phyloP scores from a whole-genome alignment of 768 basidiomycete genomes.

The Harrya chromipes region DNA sequence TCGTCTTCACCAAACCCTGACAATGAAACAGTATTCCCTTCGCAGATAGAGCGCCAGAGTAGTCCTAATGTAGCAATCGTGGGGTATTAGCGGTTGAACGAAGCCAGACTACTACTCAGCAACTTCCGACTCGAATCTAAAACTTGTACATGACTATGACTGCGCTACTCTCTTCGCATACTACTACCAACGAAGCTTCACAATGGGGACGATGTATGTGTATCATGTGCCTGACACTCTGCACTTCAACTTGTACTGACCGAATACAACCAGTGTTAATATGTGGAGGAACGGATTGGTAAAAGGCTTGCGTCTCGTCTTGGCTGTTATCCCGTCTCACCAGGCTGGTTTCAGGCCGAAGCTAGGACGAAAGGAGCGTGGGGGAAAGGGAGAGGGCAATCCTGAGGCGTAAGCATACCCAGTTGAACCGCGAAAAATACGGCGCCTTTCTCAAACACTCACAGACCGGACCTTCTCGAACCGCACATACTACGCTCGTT shows the following conservation, averaged over 20 bases:
- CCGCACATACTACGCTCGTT: slow-evolving; percentile 90
- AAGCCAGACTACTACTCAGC: slow-evolving; percentile 14
- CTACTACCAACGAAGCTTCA: slow-evolving; percentile 24
- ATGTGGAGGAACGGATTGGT: slow-evolving; percentile 89
- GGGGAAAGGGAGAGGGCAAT: slow-evolving; percentile 43
- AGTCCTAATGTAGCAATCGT: slow-evolving; percentile 32
- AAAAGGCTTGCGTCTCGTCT: slow-evolving; percentile 4
- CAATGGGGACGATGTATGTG: slow-evolving; percentile 45
- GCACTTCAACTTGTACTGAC: slow-evolving; percentile 9
- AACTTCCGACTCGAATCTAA: slow-evolving; percentile 19
- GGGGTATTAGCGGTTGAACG: slow-evolving; percentile 10
- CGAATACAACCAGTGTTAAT: slow-evolving; percentile 57
- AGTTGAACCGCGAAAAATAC: not conserved
- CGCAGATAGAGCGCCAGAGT: slow-evolving; percentile 31
- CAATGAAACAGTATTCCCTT: slow-evolving; percentile 2
- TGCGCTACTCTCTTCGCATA: slow-evolving; percentile 22
- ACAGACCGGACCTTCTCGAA: slow-evolving; percentile 80
- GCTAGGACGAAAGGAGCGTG: slow-evolving; percentile 72
- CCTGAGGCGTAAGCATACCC: slow-evolving; percentile 31
- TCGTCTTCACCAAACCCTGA: not conserved
- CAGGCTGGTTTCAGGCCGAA: slow-evolving; percentile 51
- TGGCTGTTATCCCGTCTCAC: slow-evolving; percentile 6
- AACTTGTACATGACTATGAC: slow-evolving; percentile 31
- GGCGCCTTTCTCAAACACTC: not conserved
- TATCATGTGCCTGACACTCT: slow-evolving; percentile 8